Base-by-base conservation (phyloP, 2,329 filamentous ascomycete species). In the Aspergillus brunneoviolaceus region DNA sequence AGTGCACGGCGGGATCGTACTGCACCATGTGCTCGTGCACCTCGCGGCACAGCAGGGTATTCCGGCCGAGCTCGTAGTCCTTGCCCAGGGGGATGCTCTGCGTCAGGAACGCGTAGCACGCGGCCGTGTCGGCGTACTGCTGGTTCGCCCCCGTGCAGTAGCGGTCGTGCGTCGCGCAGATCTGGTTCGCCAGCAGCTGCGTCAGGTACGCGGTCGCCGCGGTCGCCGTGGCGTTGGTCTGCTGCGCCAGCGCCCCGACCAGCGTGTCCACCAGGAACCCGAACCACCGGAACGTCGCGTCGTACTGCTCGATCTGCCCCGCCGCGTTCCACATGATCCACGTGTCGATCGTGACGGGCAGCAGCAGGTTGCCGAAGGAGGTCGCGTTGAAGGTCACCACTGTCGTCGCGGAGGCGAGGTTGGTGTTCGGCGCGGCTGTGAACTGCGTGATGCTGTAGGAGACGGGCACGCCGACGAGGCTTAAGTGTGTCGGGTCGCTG, bases 21-120 rank as follows among this genome's bases (percentile, higher is more conserved):
- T 63, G 65, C 16, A 72, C 68, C 69, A 71, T 71, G 54, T 69
- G 68, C 58, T 70, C 67, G 57, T 72, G 68, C 21, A 72, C 67
- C 55, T 71, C 65, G 0, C 70, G 67, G 49, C 68, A 72, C 5
- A 72, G 63, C 45, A 72, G 48, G 1, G 70, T 71, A 33, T 72
- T 61, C 0, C 64, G 51, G 1, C 70, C 69, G 4, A 72, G 52
- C 53, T 72, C 69, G 35, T 66, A 65, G 1, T 60, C 58, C 49
- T 68, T 63, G 1, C 70, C 70, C 25, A 72, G 70, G 2, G 66
- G 65, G 1, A 63, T 55, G 9, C 62, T 51, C 19, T 63, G 31
- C 0, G 65, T 69, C 54, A 72, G 33, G 47, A 60, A 69, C 3
- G 65, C 33, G 19, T 65, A 61, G 7, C 70, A 72, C 10, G 60